Percentiles rank a stretch among this genome's conserved stretches.
phyloP scores from a whole-genome alignment of 352 stramenopile genomes.

The Phytophthora parvispora region DNA sequence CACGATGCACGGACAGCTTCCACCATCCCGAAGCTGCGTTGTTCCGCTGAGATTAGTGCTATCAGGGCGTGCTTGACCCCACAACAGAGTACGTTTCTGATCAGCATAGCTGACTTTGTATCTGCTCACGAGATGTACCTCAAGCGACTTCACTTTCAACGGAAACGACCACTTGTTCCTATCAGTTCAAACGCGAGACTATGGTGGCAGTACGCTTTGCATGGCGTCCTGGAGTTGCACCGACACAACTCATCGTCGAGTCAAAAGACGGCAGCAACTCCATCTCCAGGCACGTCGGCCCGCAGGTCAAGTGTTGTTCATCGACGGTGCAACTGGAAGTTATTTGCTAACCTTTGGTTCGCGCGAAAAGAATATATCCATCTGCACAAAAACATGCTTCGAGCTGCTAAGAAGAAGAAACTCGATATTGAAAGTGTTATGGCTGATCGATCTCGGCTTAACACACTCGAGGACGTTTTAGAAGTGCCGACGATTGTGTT shows the following conservation, averaged over 20 bases:
- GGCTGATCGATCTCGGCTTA: slow-evolving; percentile 53
- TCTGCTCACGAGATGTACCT: slow-evolving; percentile 86
- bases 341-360: slow-evolving; percentile 68
- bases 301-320: slow-evolving; percentile 15
- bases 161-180: slow-evolving; percentile 63
- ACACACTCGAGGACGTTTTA: slow-evolving; percentile 76
- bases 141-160: slow-evolving; percentile 82
- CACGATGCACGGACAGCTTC: slow-evolving; percentile 74
- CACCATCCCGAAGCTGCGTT: slow-evolving; percentile 79
- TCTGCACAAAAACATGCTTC: slow-evolving; percentile 79
- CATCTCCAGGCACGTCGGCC: neutral
- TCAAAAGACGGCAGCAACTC: slow-evolving; percentile 9
- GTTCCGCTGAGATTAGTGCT: slow-evolving; percentile 74
- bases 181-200: slow-evolving; percentile 54
- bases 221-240: slow-evolving; percentile 75
- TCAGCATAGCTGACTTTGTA: slow-evolving; percentile 83
- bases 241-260: slow-evolving; percentile 1
- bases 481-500: slow-evolving; percentile 87
- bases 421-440: slow-evolving; percentile 52
- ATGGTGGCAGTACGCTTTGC: slow-evolving; percentile 88
- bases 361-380: slow-evolving; percentile 78
- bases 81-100: slow-evolving; percentile 82
- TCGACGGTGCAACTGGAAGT: slow-evolving; percentile 61
- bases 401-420: slow-evolving; percentile 76
- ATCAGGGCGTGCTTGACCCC: slow-evolving; percentile 74